Evolutionary conservation across 2,329 filamentous ascomycete species (phyloP).

Genomic region (Nothophaeocryptopus gaeumannii): DNA sequence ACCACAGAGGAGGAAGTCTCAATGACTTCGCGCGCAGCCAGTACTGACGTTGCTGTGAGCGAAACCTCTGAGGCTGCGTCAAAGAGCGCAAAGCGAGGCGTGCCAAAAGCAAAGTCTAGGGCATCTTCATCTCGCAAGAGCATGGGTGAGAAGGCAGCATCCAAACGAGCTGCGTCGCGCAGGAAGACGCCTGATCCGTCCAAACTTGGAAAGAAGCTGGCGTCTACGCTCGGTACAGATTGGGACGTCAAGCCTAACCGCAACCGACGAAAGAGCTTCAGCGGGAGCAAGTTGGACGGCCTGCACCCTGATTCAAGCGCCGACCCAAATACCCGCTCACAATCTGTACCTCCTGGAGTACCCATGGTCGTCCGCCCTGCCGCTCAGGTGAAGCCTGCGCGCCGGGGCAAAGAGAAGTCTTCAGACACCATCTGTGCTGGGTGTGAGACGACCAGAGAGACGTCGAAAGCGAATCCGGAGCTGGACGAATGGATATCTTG

Average conservation of each 20-base stretch:
- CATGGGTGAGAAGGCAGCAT: constrained; percentile 36
- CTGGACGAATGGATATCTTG: constrained; percentile 65
- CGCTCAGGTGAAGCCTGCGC: constrained; percentile 29
- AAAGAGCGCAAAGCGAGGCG: constrained; percentile 36
- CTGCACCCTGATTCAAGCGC: too few species aligned
- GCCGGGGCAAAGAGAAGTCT: constrained; percentile 21
- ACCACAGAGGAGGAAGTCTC: constrained; percentile 37
- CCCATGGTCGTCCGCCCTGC: constrained; percentile 27
- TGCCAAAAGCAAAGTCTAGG: constrained; percentile 48
- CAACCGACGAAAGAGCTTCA: constrained; percentile 30
- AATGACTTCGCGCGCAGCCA: constrained; percentile 20
- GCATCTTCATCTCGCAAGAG: constrained; percentile 37
- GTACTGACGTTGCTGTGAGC: constrained; percentile 23
- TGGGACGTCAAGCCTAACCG: constrained; percentile 9
- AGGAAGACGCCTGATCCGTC: constrained; percentile 37
- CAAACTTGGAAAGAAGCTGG: constrained; percentile 30
- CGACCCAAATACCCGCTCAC: constrained; percentile 11
- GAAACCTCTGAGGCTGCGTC: constrained; percentile 23
- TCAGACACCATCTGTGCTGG: constrained; percentile 54
- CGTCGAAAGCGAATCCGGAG: constrained; percentile 46
- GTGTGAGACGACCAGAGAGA: constrained; percentile 55
- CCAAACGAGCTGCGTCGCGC: constrained; percentile 27
- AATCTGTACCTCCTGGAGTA: constrained; percentile 30
- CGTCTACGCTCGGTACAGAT: constrained; percentile 3
- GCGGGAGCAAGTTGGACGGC: background rate